Evolutionary conservation across 2,329 filamentous ascomycete species (phyloP).

Genomic region (Nothomitra cinnamomea): DNA sequence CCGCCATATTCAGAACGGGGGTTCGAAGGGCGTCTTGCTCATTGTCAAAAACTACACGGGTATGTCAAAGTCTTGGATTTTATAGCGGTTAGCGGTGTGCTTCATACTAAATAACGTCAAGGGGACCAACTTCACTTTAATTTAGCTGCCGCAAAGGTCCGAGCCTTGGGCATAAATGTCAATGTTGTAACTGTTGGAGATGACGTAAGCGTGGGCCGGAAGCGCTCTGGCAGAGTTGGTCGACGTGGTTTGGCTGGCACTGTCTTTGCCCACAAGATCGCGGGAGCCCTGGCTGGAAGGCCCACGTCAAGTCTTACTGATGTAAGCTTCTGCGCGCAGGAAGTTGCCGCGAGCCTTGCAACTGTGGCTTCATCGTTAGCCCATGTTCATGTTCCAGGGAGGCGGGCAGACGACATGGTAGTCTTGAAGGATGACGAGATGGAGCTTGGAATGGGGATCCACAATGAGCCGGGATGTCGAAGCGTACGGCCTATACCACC

Average conservation of each 20-base stretch:
- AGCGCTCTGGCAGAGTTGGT: constrained; percentile 77
- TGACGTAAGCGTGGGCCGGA: constrained; percentile 74
- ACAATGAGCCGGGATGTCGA: constrained; percentile 47
- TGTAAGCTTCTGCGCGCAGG: constrained; percentile 52
- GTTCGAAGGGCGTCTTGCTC: constrained; percentile 61
- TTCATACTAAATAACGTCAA: constrained; percentile 11
- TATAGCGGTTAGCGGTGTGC: neutral
- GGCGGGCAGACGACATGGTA: constrained; percentile 39
- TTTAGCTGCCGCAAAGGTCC: constrained; percentile 82
- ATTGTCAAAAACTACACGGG: constrained; percentile 89
- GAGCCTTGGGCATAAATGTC: constrained; percentile 56
- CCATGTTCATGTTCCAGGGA: constrained; percentile 86
- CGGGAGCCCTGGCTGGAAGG: constrained; percentile 60
- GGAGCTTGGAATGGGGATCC: constrained; percentile 59
- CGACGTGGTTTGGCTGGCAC: constrained; percentile 81
- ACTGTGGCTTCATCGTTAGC: constrained; percentile 73
- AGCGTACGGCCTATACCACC: constrained; percentile 31
- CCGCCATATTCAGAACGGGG: constrained; percentile 55
- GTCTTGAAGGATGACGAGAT: constrained; percentile 46
- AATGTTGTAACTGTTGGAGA: constrained; percentile 89
- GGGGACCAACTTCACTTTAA: constrained; percentile 80
- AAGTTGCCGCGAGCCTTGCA: constrained; percentile 59
- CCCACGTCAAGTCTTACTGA: constrained; percentile 39
- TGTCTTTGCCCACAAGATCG: constrained; percentile 79
- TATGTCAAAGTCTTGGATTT: neutral